These are phyloP conservation scores for Calycina herbarum DNA, from an alignment of 2,329 filamentous ascomycete species.

Conservation along the genomic window DNA sequence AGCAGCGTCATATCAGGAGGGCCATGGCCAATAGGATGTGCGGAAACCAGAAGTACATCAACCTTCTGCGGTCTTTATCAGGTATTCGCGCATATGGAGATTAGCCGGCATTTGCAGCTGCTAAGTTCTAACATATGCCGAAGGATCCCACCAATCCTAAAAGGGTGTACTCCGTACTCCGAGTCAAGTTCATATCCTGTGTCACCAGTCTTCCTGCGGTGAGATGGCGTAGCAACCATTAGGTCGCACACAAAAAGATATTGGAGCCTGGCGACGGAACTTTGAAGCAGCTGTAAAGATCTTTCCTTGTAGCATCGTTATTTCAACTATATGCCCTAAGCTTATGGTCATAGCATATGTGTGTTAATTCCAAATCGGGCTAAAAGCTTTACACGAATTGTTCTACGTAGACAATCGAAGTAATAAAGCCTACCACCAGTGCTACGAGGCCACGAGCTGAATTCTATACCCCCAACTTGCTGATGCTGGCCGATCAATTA, in stretches of 20 bases:
- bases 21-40: neutral
- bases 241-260: neutral
- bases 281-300: neutral
- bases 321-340: neutral
- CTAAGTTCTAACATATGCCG: no score
- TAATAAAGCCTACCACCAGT: no score
- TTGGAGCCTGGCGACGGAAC: neutral
- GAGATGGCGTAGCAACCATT: neutral
- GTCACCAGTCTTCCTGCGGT: neutral
- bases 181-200: neutral
- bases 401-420: neutral
- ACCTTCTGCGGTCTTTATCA: neutral
- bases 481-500: neutral
- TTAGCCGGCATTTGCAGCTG: neutral
- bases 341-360: neutral
- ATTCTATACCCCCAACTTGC: neutral
- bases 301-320: neutral
- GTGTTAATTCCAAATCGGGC: neutral
- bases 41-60: neutral
- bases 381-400: neutral
- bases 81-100: neutral
- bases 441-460: neutral
- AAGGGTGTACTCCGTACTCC: neutral
- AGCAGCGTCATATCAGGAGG: neutral
- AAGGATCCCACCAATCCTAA: neutral